These are phyloP conservation scores for Penicillium coffeae DNA, from an alignment of 495 filamentous ascomycete species.

Conservation along the genomic window DNA sequence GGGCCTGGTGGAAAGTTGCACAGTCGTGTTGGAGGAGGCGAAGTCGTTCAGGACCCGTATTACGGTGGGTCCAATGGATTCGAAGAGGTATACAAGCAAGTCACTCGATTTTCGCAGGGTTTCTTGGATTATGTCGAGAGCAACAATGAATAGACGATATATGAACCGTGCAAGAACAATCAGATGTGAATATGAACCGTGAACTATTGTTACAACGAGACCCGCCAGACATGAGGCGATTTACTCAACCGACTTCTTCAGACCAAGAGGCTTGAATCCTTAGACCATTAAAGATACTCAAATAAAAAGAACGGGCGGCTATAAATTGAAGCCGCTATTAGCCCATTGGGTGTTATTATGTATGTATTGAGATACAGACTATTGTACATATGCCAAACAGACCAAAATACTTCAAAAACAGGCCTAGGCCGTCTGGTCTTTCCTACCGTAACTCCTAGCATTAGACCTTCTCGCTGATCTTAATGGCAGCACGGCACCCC, in stretches of 20 bases:
- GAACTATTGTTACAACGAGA: too few species aligned
- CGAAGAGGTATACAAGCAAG: conserved; percentile 80
- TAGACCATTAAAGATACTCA: too few species aligned
- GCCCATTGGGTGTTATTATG: neutral
- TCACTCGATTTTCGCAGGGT: conserved; percentile 70
- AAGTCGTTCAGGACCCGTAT: conserved; percentile 87
- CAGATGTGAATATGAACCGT: too few species aligned
- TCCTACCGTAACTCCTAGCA: too few species aligned
- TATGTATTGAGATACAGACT: neutral
- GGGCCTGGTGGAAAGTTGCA: conserved; percentile 62
- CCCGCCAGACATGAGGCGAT: too few species aligned
- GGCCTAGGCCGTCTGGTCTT: too few species aligned
- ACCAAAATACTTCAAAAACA: neutral
- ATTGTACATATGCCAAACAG: neutral
- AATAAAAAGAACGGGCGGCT: too few species aligned
- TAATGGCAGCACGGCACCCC: conserved; percentile 88
- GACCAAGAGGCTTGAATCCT: too few species aligned
- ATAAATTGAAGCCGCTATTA: too few species aligned
- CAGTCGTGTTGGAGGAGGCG: conserved; percentile 66
- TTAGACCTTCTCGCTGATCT: conserved; percentile 86
- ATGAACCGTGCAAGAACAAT: too few species aligned
- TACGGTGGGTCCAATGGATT: conserved; percentile 84
- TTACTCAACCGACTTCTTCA: too few species aligned
- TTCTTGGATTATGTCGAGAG: conserved; percentile 56
- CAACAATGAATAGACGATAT: neutral